These are phyloP conservation scores for Xylaria grammica DNA, from an alignment of 495 filamentous ascomycete species.

Conservation along the genomic window DNA sequence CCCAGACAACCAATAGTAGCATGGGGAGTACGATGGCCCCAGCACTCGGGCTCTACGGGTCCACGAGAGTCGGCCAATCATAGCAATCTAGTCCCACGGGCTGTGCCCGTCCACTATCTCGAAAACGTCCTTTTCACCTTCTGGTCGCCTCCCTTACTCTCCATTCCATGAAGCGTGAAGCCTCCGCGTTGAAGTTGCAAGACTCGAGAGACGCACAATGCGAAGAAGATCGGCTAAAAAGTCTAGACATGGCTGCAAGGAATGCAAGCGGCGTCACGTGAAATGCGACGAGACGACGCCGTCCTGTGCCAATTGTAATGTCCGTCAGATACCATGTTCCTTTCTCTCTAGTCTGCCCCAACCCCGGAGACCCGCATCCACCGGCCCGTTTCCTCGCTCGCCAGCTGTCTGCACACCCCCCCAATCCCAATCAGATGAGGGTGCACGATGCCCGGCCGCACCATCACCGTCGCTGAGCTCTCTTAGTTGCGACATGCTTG, in stretches of 20 bases:
- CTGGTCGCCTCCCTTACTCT: too few relatives aligned
- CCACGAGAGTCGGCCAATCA: too few relatives aligned
- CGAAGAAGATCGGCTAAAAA: slow-evolving; percentile 13
- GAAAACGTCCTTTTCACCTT: too few relatives aligned
- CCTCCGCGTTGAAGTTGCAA: background rate
- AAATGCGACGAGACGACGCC: slow-evolving; percentile 36
- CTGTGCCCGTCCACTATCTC: too few relatives aligned
- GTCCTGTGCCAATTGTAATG: slow-evolving; percentile 28
- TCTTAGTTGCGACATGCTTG: background rate
- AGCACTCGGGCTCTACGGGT: too few relatives aligned
- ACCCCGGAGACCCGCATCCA: background rate
- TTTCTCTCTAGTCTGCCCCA: slow-evolving; percentile 8
- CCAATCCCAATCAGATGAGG: background rate
- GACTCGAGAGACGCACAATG: background rate
- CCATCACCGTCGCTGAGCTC: background rate
- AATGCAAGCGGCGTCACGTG: slow-evolving; percentile 32
- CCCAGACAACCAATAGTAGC: too few relatives aligned
- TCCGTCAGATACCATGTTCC: slow-evolving; percentile 6
- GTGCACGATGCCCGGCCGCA: background rate
- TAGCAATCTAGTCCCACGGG: too few relatives aligned
- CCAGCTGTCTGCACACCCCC: background rate
- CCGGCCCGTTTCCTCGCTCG: background rate
- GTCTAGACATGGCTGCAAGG: slow-evolving; percentile 19
- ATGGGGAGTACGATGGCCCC: too few relatives aligned
- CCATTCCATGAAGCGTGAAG: too few relatives aligned